Base-by-base conservation (phyloP, 129 eudicot genomes). In the Scalesia atractyloides region DNA sequence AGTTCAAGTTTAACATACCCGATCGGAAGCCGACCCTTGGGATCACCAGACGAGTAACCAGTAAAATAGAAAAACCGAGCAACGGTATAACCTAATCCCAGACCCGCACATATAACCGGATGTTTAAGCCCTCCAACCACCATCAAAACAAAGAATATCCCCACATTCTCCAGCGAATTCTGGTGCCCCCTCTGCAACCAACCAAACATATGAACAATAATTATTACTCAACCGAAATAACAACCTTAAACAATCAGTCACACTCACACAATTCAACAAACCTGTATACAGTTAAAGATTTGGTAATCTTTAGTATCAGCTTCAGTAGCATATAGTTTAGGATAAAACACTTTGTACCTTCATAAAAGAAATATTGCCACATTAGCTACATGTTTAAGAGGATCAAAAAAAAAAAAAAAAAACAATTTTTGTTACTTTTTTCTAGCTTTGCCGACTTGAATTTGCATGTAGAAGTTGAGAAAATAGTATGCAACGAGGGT, bases 151-250 rank as follows among this genome's bases (percentile, higher is more conserved):
- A 90, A 86, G 76, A 85, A 85, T 64, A 87, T 62, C 5, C 96
- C 96, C 91, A 93, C 63, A 78, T 30, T 7, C 81, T 93, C 98
- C 43, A 93, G 72, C 7, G 98, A 87, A 68, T 93, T 93, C 82
- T 90, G 98, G 81, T 93, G 98, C 69, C 98, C 98, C 79, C 98
- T 93, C 98, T 93, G 88, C 87, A 80, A 72, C 33, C 72, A 84
- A 58, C 33, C 57, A 54, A 73, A 39, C 37, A 51, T 6, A 0
- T 20, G 17, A 49, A 41, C 36, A 43, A 70, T 24, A 17, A 41
- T 60, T 24, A 20, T 17, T 1, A 39, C 44, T 64, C 22, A 7
- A 69, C 57, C 1, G 3, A 37, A 20, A n/a, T 11, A 37, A 39
- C 44, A 7, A 77, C 22, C 70, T 69, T 5, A 74, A 51, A 49